Percentiles rank a stretch among this genome's conserved stretches.
These are phyloP conservation scores for Sicyos baderoa DNA, from an alignment of 306 rosid species.

Conservation along the genomic window DNA sequence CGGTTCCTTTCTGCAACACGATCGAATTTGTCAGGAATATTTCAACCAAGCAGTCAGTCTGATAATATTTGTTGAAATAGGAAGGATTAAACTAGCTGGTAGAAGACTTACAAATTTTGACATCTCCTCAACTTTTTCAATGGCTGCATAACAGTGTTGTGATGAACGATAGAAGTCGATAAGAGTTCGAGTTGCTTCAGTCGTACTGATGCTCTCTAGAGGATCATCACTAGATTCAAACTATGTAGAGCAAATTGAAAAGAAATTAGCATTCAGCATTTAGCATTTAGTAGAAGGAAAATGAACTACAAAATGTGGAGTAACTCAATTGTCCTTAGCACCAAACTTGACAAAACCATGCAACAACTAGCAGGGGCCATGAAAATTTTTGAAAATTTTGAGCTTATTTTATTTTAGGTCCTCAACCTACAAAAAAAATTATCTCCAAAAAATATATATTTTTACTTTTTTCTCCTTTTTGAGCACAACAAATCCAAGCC, in stretches of 20 bases:
- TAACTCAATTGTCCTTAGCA: too few species aligned
- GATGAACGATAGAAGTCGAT: conserved; percentile 62
- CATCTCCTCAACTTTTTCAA: conserved; percentile 65
- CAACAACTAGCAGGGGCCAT: too few species aligned
- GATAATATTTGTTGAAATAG: not conserved
- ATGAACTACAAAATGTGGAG: too few species aligned
- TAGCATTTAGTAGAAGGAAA: too few species aligned
- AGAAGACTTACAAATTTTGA: conserved; percentile 66
- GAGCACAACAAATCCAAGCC: too few species aligned
- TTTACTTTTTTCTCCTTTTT: too few species aligned
- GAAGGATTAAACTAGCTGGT: conserved; percentile 1
- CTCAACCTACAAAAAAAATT: too few species aligned
- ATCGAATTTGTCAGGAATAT: not conserved
- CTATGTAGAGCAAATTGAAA: conserved; percentile 29
- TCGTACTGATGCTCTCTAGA: conserved; percentile 59
- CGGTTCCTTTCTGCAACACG: conserved; percentile 67
- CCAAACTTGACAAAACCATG: too few species aligned
- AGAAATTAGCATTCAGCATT: not conserved
- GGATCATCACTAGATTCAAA: conserved; percentile 85
- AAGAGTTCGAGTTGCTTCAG: conserved; percentile 78
- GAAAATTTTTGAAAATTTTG: too few species aligned
- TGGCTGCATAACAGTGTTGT: conserved; percentile 58
- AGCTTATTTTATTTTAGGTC: too few species aligned
- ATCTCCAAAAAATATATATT: too few species aligned
- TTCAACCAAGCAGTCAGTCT: not conserved